Percentiles rank a stretch among this genome's conserved stretches.
Conservation (phyloP, 2,329 filamentous ascomycete species). For the Penicillium brasilianum region DNA sequence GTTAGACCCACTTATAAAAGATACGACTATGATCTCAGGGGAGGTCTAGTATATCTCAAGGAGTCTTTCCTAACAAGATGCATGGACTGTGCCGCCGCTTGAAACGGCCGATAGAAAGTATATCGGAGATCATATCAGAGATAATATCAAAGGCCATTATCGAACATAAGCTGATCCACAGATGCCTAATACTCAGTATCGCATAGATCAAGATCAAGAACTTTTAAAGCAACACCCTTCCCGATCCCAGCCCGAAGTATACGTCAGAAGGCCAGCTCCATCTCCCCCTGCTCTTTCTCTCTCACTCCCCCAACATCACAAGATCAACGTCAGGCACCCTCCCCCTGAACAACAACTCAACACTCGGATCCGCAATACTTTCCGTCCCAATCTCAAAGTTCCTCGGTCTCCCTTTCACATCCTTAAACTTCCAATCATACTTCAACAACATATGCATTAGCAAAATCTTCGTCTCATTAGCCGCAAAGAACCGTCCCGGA, state of each 20-base stretch:
- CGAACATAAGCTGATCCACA: too few relatives aligned
- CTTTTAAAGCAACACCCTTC: background rate
- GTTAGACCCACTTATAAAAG: too few relatives aligned
- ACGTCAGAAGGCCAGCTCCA: background rate
- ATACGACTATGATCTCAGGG: too few relatives aligned
- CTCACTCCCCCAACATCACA: conserved; percentile 20
- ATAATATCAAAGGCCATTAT: too few relatives aligned
- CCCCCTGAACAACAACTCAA: conserved; percentile 35
- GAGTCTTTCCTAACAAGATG: too few relatives aligned
- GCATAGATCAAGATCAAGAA: background rate
- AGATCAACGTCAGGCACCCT: conserved; percentile 35
- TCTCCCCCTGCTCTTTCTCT: background rate
- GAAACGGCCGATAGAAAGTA: background rate
- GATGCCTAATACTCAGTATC: background rate
- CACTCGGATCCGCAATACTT: conserved; percentile 41
- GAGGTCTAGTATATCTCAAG: too few relatives aligned
- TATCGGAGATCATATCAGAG: too few relatives aligned
- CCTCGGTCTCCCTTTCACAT: conserved; percentile 46
- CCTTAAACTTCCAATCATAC: conserved; percentile 56
- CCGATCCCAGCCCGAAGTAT: background rate
- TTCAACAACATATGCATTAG: conserved; percentile 57
- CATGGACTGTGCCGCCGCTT: background rate
- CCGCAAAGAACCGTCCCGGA: conserved; percentile 62
- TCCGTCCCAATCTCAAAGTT: conserved; percentile 54
- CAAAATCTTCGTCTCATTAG: conserved; percentile 62